Conservation (phyloP, 495 filamentous ascomycete genomes). For the Penicillium daleae region DNA sequence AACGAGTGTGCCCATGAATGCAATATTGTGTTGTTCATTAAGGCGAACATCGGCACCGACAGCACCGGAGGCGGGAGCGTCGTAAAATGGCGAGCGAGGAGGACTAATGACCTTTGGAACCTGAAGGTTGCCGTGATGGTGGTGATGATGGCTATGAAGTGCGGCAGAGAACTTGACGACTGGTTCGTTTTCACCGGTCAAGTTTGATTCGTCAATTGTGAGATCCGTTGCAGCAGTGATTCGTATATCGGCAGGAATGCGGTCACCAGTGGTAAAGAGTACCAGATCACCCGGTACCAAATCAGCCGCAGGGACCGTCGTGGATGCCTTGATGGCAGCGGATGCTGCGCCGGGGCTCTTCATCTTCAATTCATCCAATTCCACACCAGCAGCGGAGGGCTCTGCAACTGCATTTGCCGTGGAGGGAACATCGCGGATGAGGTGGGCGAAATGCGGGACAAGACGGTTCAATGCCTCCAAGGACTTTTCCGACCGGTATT, state of each 20-base stretch:
- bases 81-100: conserved; percentile 61
- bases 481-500: conserved; percentile 97
- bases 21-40: conserved; percentile 78
- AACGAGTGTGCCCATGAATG: conserved; percentile 97
- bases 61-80: conserved; percentile 62
- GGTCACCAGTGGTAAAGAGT: conserved; percentile 90
- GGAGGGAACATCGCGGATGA: conserved; percentile 65
- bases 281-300: conserved; percentile 92
- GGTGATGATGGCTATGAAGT: conserved; percentile 38
- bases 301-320: conserved; percentile 81
- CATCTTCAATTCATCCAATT: conserved; percentile 44
- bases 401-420: conserved; percentile 26
- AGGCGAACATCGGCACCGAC: conserved; percentile 67
- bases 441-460: conserved; percentile 91
- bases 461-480: conserved; percentile 92
- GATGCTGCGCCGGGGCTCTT: conserved; percentile 45
- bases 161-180: conserved; percentile 76
- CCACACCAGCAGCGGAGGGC: conserved; percentile 40
- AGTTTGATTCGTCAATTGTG: conserved; percentile 93
- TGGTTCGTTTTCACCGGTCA: conserved; percentile 96
- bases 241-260: conserved; percentile 94
- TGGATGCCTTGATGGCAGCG: conserved; percentile 70
- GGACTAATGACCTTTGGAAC: conserved; percentile 41
- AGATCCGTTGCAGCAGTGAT: conserved; percentile 88
- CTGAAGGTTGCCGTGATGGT: conserved; percentile 21